Evolutionary conservation across 495 filamentous ascomycete genomes (phyloP).

Genomic region (Penicillium mononematosum): DNA sequence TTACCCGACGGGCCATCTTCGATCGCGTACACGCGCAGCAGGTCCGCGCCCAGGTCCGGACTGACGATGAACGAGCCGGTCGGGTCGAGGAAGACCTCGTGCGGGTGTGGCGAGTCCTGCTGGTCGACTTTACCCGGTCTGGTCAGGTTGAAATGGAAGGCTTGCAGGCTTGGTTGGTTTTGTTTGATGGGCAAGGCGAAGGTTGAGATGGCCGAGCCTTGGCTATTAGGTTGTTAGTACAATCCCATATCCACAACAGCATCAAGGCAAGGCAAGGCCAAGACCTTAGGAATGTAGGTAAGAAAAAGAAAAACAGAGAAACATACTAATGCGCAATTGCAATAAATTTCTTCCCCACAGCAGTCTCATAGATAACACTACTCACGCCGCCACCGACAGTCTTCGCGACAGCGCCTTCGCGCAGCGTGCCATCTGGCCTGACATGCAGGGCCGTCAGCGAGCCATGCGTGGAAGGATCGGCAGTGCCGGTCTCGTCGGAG

Average conservation of each 20-base stretch:
- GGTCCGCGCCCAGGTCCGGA: conserved; percentile 71
- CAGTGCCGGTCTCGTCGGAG: conserved; percentile 58
- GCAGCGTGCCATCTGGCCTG: conserved; percentile 27
- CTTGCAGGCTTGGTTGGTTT: conserved; percentile 37
- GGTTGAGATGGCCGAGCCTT: conserved; percentile 37
- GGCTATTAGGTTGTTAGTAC: conserved; percentile 26
- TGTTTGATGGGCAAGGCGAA: conserved; percentile 33
- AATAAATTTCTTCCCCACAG: conserved; percentile 32
- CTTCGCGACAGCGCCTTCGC: conserved; percentile 23
- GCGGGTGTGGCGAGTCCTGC: conserved; percentile 69
- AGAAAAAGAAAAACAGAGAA: conserved; percentile 2
- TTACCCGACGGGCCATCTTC: conserved; percentile 43
- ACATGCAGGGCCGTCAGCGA: conserved; percentile 30
- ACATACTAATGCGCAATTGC: conserved; percentile 51
- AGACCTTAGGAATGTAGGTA: neutral
- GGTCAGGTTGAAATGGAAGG: conserved; percentile 51
- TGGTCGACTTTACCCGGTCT: conserved; percentile 51
- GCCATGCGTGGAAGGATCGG: conserved; percentile 28
- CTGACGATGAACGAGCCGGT: conserved; percentile 61
- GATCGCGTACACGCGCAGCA: conserved; percentile 63
- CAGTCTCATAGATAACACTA: conserved; percentile 37
- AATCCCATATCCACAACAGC: neutral
- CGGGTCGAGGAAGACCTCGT: conserved; percentile 69
- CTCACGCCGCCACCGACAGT: conserved; percentile 41
- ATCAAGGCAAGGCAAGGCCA: neutral